Conservation (phyloP, 768 basidiomycete species). For the Mycena crocata region DNA sequence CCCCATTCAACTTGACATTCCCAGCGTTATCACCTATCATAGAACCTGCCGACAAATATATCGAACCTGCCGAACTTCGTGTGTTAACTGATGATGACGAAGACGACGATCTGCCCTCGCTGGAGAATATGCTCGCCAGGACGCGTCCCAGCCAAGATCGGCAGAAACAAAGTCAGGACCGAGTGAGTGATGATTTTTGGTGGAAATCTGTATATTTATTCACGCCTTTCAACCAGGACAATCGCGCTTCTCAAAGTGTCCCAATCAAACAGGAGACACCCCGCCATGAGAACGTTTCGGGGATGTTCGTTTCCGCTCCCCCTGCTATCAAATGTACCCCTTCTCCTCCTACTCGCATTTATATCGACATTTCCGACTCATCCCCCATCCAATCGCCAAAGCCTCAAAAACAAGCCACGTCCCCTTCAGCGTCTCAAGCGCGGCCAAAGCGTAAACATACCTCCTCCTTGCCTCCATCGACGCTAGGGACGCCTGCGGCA, state of each 20-base stretch:
- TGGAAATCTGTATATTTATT: background rate
- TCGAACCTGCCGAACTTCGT: background rate
- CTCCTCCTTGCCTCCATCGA: background rate
- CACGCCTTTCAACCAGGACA: background rate
- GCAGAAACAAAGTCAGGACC: slow-evolving; percentile 5
- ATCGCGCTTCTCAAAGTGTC: background rate
- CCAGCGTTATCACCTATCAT: slow-evolving; percentile 3
- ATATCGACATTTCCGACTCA: slow-evolving; percentile 15
- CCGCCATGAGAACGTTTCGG: too few relatives aligned
- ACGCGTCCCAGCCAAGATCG: slow-evolving; percentile 8
- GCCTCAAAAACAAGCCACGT: background rate
- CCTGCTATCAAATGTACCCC: background rate
- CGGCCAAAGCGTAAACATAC: slow-evolving; percentile 20
- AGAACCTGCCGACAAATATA: background rate
- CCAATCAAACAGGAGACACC: background rate
- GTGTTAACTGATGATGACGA: slow-evolving; percentile 13
- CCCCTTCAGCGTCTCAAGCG: background rate
- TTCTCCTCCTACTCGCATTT: background rate
- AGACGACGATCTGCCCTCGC: slow-evolving; percentile 1
- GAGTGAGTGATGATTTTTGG: background rate
- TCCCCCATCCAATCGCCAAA: background rate
- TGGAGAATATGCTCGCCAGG: slow-evolving; percentile 10
- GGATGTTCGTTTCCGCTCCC: background rate
- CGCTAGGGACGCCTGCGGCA: background rate
- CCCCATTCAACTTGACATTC: background rate